These are phyloP conservation scores for Pneumocystis wakefieldiae DNA, from an alignment of 1,139 yeast genomes.

Conservation along the genomic window DNA sequence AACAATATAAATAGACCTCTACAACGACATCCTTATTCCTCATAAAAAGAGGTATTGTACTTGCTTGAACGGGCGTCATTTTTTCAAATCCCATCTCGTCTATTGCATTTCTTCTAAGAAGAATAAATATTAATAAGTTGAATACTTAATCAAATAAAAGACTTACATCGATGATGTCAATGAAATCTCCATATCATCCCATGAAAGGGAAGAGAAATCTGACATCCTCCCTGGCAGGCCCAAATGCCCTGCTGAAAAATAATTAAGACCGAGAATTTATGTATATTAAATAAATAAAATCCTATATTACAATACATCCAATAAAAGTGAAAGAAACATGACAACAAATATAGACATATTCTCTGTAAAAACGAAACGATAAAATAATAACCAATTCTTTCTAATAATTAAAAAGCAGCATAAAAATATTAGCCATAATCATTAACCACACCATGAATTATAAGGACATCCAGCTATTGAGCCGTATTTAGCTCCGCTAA, in stretches of 20 bases:
- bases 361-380: too few relatives aligned
- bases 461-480: not conserved
- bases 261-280: not conserved
- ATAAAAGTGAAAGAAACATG: too few relatives aligned
- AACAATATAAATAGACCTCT: slow-evolving; percentile 26
- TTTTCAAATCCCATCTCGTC: slow-evolving; percentile 45
- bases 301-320: too few relatives aligned
- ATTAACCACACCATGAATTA: not conserved
- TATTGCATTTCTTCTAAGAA: not conserved
- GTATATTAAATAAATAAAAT: too few relatives aligned
- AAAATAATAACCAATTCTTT: too few relatives aligned
- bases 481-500: slow-evolving; percentile 7
- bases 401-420: too few relatives aligned
- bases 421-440: not conserved
- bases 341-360: too few relatives aligned
- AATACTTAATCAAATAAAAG: not conserved
- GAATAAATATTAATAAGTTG: not conserved
- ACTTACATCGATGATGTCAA: not conserved
- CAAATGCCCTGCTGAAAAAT: not conserved
- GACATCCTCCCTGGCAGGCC: not conserved
- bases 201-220: not conserved
- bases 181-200: not conserved
- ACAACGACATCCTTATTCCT: slow-evolving; percentile 93
- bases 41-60: slow-evolving; percentile 73
- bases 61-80: slow-evolving; percentile 97